Percentiles rank a stretch among this genome's conserved stretches.
phyloP scores from a whole-genome alignment of 1,139 yeast genomes.

The Yarrowia galli region DNA sequence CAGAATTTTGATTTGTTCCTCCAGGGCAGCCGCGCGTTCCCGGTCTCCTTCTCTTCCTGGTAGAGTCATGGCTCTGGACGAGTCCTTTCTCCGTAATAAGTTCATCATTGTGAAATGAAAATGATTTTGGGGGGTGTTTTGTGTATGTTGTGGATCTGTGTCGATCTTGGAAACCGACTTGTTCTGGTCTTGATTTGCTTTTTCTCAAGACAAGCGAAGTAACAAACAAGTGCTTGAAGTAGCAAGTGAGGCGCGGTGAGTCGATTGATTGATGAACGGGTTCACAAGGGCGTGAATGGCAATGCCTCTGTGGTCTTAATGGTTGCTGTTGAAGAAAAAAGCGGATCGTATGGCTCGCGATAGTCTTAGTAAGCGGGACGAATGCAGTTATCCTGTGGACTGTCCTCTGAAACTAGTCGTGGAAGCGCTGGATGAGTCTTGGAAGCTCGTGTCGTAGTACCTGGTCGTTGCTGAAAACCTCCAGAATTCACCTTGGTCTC shows the following conservation, averaged over 20 bases:
- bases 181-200: not conserved
- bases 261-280: too few relatives aligned
- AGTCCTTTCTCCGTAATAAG: slow-evolving; percentile 28
- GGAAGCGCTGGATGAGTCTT: not conserved
- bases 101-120: slow-evolving; percentile 7
- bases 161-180: not conserved
- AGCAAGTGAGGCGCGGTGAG: too few relatives aligned
- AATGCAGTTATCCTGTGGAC: not conserved
- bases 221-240: not conserved
- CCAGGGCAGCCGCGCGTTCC: slow-evolving; percentile 23
- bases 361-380: not conserved
- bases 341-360: too few relatives aligned
- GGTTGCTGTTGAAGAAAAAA: too few relatives aligned
- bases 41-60: slow-evolving; percentile 31
- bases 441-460: not conserved
- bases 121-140: too few relatives aligned
- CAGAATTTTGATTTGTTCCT: slow-evolving; percentile 34
- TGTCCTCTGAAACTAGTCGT: not conserved
- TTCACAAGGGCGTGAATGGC: too few relatives aligned
- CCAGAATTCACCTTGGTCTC: not conserved
- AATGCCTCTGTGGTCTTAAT: not conserved
- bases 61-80: slow-evolving; percentile 27
- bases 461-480: not conserved
- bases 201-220: not conserved
- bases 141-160: not conserved